Evolutionary conservation across 768 basidiomycete species (phyloP).

Genomic region (Glaciozyma martinii): DNA sequence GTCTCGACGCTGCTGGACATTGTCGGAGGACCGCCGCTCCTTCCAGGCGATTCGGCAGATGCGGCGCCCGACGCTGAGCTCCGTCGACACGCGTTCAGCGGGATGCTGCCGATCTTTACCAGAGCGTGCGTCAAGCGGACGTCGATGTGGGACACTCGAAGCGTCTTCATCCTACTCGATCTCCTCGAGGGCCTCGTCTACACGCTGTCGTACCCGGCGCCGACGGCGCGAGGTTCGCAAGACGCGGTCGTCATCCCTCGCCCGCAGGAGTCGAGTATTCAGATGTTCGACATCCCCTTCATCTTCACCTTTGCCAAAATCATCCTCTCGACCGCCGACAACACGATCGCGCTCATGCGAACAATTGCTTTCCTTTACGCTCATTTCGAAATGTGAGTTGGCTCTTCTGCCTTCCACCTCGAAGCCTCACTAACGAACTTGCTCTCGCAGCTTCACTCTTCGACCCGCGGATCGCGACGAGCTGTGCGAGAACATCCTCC

Average conservation of each 20-base stretch:
- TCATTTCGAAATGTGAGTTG: conserved; percentile 40
- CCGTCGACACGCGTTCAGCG: conserved; percentile 37
- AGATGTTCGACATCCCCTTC: conserved; percentile 41
- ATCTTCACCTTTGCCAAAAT: conserved; percentile 40
- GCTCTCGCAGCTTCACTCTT: conserved; percentile 28
- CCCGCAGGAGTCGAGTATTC: conserved; percentile 25
- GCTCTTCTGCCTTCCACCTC: neutral
- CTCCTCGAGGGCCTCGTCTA: conserved; percentile 42
- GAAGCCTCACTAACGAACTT: neutral
- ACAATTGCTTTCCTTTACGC: conserved; percentile 43
- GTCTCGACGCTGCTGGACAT: conserved; percentile 42
- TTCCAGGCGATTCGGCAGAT: conserved; percentile 1
- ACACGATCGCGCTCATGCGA: conserved; percentile 43
- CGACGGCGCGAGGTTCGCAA: conserved; percentile 4
- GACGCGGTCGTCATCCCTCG: conserved; percentile 16
- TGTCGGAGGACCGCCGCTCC: conserved; percentile 26
- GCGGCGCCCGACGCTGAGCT: conserved; percentile 14
- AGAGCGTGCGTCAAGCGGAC: conserved; percentile 41
- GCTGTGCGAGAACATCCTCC: conserved; percentile 40
- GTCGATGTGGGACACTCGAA: conserved; percentile 42
- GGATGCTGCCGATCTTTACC: conserved; percentile 42
- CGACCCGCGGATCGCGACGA: conserved; percentile 38
- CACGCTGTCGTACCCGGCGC: conserved; percentile 35
- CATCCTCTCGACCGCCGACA: conserved; percentile 42
- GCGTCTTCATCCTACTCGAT: conserved; percentile 44